Evolutionary conservation across 2,329 filamentous ascomycete genomes (phyloP).

Genomic region (Lasiodiplodia sp.): DNA sequence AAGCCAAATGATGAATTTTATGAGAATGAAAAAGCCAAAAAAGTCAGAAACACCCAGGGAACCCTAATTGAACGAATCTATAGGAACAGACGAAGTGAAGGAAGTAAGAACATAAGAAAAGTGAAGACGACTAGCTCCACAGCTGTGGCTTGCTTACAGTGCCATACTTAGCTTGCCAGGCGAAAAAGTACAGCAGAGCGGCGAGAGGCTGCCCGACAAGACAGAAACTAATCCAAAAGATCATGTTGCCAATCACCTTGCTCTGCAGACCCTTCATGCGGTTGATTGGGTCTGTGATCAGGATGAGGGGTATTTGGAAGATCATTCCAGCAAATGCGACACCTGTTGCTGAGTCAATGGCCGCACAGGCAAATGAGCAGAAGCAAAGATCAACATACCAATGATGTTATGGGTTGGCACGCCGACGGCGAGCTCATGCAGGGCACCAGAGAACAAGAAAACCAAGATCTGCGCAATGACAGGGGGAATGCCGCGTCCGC

Average conservation of each 20-base stretch:
- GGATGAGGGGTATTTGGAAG: constrained; percentile 87
- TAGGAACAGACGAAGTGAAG: not conserved
- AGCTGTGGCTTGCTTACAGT: constrained; percentile 63
- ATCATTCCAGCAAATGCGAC: constrained; percentile 96
- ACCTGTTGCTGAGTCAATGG: constrained; percentile 58
- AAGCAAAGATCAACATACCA: constrained; percentile 57
- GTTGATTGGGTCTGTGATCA: constrained; percentile 78
- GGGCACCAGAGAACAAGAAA: constrained; percentile 84
- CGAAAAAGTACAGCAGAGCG: constrained; percentile 93
- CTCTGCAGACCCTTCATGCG: constrained; percentile 78
- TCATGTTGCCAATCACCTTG: constrained; percentile 85
- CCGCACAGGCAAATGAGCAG: not conserved
- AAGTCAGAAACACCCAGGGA: not conserved
- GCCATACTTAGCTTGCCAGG: constrained; percentile 98
- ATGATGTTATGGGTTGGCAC: constrained; percentile 94
- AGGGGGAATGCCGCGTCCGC: constrained; percentile 81
- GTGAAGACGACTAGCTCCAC: not conserved
- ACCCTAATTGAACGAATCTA: not conserved
- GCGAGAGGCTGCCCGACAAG: constrained; percentile 94
- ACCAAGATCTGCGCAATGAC: constrained; percentile 77
- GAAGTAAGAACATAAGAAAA: not conserved
- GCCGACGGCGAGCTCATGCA: constrained; percentile 93
- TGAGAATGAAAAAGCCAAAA: not conserved
- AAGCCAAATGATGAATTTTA: not conserved
- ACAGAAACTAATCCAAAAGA: constrained; percentile 97